Base-by-base conservation (phyloP, 768 basidiomycete species). In the Russula sp. region DNA sequence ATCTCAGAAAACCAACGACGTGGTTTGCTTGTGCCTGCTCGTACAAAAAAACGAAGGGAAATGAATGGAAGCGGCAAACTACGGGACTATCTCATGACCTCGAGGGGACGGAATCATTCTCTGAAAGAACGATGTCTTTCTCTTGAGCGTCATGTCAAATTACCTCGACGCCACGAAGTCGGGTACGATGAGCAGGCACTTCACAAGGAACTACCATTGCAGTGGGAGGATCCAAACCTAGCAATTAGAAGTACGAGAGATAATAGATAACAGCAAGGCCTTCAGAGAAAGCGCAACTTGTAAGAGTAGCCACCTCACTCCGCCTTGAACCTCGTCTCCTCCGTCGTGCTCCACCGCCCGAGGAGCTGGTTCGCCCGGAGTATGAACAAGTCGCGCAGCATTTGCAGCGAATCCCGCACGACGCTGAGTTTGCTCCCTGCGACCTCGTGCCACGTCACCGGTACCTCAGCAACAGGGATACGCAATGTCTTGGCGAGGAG, bases 381-480 rank as follows among this genome's bases (percentile, higher is more conserved):
- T 35, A 98, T 80, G 50, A 96, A 69, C 70, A 97, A 72, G 71
- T 98, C 95, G 61, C 87, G 78, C 39, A 95, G 77, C 95, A 98
- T 98, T 70, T 90, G 87, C 56, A 96, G 68, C 32, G 87, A 89
- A 66, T 93, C 95, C 59, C 82, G 83, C 61, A 91, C 79, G 46
- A 98, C 85, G 65, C 87, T 85, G 64, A 98, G 79, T 74, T 98
- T 98, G 76, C 92, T 94, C 45, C 95, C 95, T 0, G 85, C 80
- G 3, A 98, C 90, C 74, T 98, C 95, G 62, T 93, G 88, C 95
- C 95, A 98, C 66, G 86, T 83, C 34, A 98, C 86, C 0, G 92
- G 83, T 7, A 97, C 90, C 70, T 98, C 95, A 7, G 74, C 79
- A 1, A 94, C 87, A 1, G 93, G 90, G 60, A 97, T 87, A 9